Evolutionary conservation across 148 eudicot species (phyloP).

Genomic region (Arctostaphylos glauca): DNA sequence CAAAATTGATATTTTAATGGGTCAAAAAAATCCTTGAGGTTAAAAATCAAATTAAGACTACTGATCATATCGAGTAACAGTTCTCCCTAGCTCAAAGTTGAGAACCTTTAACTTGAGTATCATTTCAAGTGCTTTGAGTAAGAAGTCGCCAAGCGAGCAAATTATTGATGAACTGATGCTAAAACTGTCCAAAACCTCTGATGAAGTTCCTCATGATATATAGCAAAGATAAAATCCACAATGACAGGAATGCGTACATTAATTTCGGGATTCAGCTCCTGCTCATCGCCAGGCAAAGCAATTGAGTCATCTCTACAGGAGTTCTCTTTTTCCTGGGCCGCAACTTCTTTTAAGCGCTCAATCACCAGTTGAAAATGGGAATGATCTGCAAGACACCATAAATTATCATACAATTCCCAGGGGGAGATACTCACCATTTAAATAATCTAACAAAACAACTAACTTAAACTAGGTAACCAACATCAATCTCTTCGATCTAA

Average conservation of each 20-base stretch:
- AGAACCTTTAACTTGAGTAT: background rate
- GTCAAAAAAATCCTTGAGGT: too few relatives aligned
- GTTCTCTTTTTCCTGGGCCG: constrained; percentile 32
- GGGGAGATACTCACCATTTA: background rate
- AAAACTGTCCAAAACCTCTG: background rate
- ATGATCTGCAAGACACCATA: constrained; percentile 41
- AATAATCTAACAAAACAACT: background rate
- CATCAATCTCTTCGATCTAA: background rate
- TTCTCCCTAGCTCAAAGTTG: background rate
- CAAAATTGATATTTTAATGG: too few relatives aligned
- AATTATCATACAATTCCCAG: background rate
- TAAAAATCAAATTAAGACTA: background rate
- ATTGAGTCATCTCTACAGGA: constrained; percentile 32
- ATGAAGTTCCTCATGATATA: background rate
- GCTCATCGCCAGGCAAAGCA: constrained; percentile 41
- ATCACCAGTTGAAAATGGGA: constrained; percentile 53
- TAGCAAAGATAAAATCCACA: background rate
- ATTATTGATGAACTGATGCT: background rate
- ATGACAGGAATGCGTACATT: constrained; percentile 29
- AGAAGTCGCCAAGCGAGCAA: background rate
- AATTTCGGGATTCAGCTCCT: constrained; percentile 25
- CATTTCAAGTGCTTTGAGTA: background rate
- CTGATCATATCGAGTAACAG: background rate
- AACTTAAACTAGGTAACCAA: background rate
- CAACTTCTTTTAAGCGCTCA: constrained; percentile 44